Evolutionary conservation across 192 early-diverging fungal genomes (phyloP).

Genomic region (Gaertneriomyces semiglobifer): DNA sequence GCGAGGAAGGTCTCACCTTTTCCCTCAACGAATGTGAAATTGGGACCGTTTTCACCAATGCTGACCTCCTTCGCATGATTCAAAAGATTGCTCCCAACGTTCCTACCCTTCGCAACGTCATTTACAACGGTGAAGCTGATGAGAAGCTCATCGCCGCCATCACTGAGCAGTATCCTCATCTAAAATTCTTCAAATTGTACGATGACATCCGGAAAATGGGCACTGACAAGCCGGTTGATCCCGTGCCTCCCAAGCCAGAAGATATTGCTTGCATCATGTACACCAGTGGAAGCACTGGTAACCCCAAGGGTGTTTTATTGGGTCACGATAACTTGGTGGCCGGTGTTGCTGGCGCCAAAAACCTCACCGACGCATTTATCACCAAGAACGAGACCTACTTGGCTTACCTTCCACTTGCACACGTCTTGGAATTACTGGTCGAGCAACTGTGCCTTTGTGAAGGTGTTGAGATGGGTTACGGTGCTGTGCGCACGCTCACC

Average conservation of each 20-base stretch:
- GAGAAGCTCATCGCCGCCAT: constrained; percentile 28
- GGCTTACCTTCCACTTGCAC: constrained; percentile 67
- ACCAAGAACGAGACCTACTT: constrained; percentile 30
- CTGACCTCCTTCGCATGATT: constrained; percentile 65
- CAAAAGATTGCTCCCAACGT: constrained; percentile 57
- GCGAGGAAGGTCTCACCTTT: constrained; percentile 76
- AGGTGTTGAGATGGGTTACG: constrained; percentile 60
- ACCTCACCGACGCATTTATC: constrained; percentile 48
- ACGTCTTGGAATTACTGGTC: constrained; percentile 38
- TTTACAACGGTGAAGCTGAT: constrained; percentile 68
- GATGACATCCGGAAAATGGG: constrained; percentile 69
- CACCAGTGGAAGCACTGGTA: constrained; percentile 79
- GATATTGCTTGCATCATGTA: constrained; percentile 83
- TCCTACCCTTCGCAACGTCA: constrained; percentile 59
- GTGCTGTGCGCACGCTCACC: constrained; percentile 61
- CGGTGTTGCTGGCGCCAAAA: constrained; percentile 62
- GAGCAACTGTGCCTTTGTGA: constrained; percentile 34
- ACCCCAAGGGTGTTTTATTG: constrained; percentile 88
- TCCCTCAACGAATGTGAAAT: constrained; percentile 82
- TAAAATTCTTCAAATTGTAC: constrained; percentile 40
- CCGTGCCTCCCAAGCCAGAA: constrained; percentile 62
- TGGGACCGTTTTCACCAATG: constrained; percentile 67
- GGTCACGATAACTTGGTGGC: constrained; percentile 81
- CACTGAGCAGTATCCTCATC: constrained; percentile 37
- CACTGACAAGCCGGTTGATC: constrained; percentile 56